phyloP scores from a whole-genome alignment of 345 rosid species.

The Dimocarpus longan region DNA sequence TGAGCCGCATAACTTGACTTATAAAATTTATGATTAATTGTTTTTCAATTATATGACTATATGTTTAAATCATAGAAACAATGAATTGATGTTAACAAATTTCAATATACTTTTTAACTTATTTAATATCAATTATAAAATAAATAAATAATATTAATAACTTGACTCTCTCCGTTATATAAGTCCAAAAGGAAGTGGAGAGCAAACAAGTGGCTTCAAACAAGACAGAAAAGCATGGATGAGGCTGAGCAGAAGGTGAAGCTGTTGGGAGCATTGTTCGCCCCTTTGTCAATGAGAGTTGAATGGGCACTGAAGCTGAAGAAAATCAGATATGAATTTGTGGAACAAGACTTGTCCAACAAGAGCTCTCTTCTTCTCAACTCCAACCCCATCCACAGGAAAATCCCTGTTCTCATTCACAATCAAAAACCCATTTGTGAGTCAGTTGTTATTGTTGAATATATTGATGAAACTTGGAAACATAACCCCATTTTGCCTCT shows the following conservation, averaged over 20 bases:
- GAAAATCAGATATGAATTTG: conserved; percentile 21
- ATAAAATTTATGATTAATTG: too few species aligned
- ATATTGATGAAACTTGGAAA: conserved; percentile 28
- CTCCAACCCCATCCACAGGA: conserved; percentile 29
- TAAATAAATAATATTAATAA: too few species aligned
- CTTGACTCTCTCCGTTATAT: too few species aligned
- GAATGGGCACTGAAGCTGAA: conserved; percentile 32
- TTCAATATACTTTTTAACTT: too few species aligned
- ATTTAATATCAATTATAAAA: too few species aligned
- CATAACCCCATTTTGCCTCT: conserved; percentile 17
- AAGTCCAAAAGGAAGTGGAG: too few species aligned
- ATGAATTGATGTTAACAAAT: too few species aligned
- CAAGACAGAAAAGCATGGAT: too few species aligned
- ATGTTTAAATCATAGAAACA: too few species aligned
- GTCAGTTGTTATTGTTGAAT: conserved; percentile 32
- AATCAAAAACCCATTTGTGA: conserved; percentile 21
- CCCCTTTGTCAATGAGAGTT: conserved; percentile 31
- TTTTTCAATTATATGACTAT: too few species aligned
- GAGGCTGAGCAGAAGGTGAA: conserved; percentile 22
- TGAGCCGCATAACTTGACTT: too few species aligned
- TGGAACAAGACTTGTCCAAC: conserved; percentile 26
- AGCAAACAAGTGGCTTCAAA: too few species aligned
- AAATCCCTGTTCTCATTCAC: conserved; percentile 34
- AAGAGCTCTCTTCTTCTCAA: conserved; percentile 30
- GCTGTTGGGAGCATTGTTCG: conserved; percentile 27